Percentiles rank a stretch among this genome's conserved stretches.
phyloP scores from a whole-genome alignment of 208 protist species.

The Naegleria lovaniensis region DNA sequence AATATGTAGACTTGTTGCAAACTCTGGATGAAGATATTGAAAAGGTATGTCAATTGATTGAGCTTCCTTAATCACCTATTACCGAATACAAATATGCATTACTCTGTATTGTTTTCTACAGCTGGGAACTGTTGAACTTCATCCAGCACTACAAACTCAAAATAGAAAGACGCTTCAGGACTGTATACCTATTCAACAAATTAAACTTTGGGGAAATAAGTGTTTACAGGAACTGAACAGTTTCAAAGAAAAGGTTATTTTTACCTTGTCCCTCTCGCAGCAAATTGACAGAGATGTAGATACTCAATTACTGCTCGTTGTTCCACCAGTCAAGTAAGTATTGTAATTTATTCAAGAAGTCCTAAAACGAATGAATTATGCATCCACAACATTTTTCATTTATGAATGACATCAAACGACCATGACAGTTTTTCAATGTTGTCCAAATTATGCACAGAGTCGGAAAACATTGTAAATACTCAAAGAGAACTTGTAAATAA shows the following conservation, averaged over 20 bases:
- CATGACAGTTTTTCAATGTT: neutral
- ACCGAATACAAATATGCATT: neutral
- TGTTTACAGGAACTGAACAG: neutral
- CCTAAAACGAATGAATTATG: neutral
- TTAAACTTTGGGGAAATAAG: neutral
- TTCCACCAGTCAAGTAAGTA: neutral
- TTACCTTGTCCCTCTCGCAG: neutral
- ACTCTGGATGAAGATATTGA: neutral
- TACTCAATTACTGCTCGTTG: neutral
- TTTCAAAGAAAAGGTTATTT: neutral
- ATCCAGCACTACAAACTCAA: neutral
- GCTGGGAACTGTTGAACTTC: neutral
- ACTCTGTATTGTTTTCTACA: neutral
- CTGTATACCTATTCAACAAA: neutral
- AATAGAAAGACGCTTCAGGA: neutral
- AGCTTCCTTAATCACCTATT: neutral
- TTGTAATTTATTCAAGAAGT: neutral
- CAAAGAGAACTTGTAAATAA: neutral
- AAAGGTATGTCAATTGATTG: neutral
- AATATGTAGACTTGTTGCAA: neutral
- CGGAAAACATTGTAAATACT: neutral
- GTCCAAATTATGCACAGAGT: neutral
- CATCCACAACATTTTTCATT: no score
- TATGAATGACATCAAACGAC: no score
- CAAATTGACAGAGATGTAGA: neutral